Evolutionary conservation across 192 early-diverging fungal genomes (phyloP).

Genomic region (Backusella sp.): DNA sequence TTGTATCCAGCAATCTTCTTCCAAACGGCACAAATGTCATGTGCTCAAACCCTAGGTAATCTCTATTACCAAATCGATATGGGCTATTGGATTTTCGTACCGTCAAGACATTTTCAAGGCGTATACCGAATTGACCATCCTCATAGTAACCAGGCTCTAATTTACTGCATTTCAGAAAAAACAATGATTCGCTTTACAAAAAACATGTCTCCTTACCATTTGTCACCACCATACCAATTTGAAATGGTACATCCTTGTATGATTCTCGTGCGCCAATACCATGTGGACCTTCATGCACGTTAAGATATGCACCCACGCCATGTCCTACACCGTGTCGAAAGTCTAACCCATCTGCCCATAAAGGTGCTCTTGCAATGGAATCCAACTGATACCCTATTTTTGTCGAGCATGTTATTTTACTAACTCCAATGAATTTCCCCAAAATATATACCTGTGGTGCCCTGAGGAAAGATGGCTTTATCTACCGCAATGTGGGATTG

Average conservation of each 20-base stretch:
- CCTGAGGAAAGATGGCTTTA: conserved; percentile 80
- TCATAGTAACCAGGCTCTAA: conserved; percentile 94
- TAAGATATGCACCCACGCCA: conserved; percentile 92
- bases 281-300: conserved; percentile 93
- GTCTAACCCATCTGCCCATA: conserved; percentile 93
- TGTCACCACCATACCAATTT: conserved; percentile 89
- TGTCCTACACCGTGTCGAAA: conserved; percentile 97
- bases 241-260: conserved; percentile 72
- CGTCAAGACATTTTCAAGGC: conserved; percentile 91
- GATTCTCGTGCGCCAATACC: conserved; percentile 77
- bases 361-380: conserved; percentile 72
- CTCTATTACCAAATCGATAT: conserved; percentile 80
- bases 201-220: conserved; percentile 53
- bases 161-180: background rate
- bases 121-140: conserved; percentile 93
- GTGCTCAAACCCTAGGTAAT: conserved; percentile 86
- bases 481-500: conserved; percentile 95
- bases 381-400: conserved; percentile 80
- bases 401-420: no score
- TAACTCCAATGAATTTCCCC: no score
- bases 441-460: conserved; percentile 56
- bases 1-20: conserved; percentile 69
- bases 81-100: conserved; percentile 66
- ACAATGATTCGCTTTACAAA: background rate
- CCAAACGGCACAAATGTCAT: conserved; percentile 89